Evolutionary conservation across 1,284 basidiomycete genomes (phyloP), one percentile per base, ranked within the genome.

Genomic region (Leccinum griseonigrum): DNA sequence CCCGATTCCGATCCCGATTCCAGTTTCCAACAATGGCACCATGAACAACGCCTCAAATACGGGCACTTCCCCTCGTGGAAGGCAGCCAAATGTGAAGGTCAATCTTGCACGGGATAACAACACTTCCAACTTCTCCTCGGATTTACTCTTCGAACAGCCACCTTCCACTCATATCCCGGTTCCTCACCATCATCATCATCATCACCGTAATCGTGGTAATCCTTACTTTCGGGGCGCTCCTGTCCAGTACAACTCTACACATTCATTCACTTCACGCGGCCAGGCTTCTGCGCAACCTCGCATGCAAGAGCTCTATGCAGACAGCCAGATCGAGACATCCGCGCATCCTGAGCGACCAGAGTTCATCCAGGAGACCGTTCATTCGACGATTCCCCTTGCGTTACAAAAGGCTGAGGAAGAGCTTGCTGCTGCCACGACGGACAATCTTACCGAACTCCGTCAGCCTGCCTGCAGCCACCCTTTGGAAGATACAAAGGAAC

Each of bases 371-470:
- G 86, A 90, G 70, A 79, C 83, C 43, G 84, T 90, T 32, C 76
- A 79, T 61, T 88, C 86, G 34, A 84, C 83, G 22, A 85, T 90
- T 60, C 88, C 88, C 0, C 75, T 85, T 34, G 82, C 82, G 0
- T 72, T 90, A 18, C 70, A 74, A 38, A 80, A 82, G 63, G 71
- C 73, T 5, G 77, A 75, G 57, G 73, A 74, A 61, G 73, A 72
- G 46, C 59, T 71, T 54, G 67, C 63, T 10, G 74, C 71, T 36
- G 62, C 65, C 2, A 66, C 64, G 8, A 60, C 63, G 58, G 46
- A 66, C 40, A 52, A 34, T 58, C 55, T 64, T 14, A 63, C 60
- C 26, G 67, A 68, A 53, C 60, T 61, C 36, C 73, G 70, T 5
- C 72, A 66, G 16, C 60, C 64, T 51, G 34, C 60, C 13, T 53